These are phyloP conservation scores for Microascus cirrosus DNA, from an alignment of 2,329 filamentous ascomycete genomes.

Conservation along the genomic window DNA sequence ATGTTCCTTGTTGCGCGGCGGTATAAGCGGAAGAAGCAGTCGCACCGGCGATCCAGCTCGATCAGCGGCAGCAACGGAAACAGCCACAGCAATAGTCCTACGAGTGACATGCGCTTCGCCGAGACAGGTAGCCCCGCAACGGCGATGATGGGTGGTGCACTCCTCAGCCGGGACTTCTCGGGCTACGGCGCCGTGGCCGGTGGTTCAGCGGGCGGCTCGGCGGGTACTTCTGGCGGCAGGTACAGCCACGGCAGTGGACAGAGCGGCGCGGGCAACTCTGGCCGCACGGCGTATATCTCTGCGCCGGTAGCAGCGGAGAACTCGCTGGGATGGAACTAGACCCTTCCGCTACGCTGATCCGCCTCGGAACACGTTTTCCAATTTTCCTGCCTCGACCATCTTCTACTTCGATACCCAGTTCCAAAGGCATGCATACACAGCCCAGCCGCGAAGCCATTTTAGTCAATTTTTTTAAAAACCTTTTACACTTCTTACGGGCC, in stretches of 20 bases:
- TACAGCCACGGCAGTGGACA: slow-evolving; percentile 55
- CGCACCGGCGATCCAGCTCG: slow-evolving; percentile 68
- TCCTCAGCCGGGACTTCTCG: slow-evolving; percentile 45
- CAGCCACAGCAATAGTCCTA: slow-evolving; percentile 43
- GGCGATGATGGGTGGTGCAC: slow-evolving; percentile 59
- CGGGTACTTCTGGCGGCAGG: too few relatives aligned
- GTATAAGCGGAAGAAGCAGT: slow-evolving; percentile 76
- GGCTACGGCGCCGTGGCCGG: slow-evolving; percentile 36
- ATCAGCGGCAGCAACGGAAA: slow-evolving; percentile 48
- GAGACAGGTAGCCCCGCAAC: slow-evolving; percentile 42
- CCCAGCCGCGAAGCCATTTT: slow-evolving; percentile 5
- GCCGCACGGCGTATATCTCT: slow-evolving; percentile 59
- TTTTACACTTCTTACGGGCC: slow-evolving; percentile 3
- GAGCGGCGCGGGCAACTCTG: slow-evolving; percentile 39
- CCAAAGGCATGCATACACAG: neutral
- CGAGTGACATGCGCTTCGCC: slow-evolving; percentile 42
- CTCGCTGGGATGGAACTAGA: slow-evolving; percentile 84
- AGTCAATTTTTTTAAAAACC: slow-evolving; percentile 9
- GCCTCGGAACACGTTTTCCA: neutral
- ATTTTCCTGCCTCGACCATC: slow-evolving; percentile 1
- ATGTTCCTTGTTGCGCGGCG: slow-evolving; percentile 90
- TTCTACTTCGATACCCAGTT: slow-evolving; percentile 4
- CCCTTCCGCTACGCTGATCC: neutral
- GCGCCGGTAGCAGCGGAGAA: slow-evolving; percentile 89
- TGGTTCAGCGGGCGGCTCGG: slow-evolving; percentile 26